phyloP scores from a whole-genome alignment of 2,329 filamentous ascomycete species.

The Xylaria sp. region DNA sequence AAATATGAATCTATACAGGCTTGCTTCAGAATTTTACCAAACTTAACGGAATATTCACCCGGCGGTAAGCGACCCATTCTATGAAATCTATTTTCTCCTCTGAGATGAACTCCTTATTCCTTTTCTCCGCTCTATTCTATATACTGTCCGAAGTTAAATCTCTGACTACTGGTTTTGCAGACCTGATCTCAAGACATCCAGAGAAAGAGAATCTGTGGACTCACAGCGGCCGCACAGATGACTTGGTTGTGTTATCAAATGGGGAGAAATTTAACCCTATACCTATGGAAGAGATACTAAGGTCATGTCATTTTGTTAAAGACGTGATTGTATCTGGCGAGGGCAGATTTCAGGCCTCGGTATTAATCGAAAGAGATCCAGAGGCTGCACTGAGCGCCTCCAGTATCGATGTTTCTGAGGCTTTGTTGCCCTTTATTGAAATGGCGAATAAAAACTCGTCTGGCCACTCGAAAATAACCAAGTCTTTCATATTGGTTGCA shows the following conservation, averaged over 20 bases:
- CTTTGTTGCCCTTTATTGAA: constrained; percentile 27
- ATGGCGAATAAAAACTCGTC: constrained; percentile 22
- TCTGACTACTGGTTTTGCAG: neutral
- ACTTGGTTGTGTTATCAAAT: constrained; percentile 30
- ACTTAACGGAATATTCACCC: constrained; percentile 38
- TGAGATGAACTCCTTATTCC: neutral
- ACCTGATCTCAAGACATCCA: constrained; percentile 58
- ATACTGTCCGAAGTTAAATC: neutral
- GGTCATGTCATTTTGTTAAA: constrained; percentile 16
- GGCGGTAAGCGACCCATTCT: constrained; percentile 14
- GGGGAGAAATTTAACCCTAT: constrained; percentile 31
- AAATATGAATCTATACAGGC: constrained; percentile 29
- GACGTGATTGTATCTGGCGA: constrained; percentile 28
- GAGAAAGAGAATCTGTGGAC: constrained; percentile 25
- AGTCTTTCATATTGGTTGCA: constrained; percentile 5
- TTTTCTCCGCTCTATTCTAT: neutral
- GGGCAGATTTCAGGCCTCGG: constrained; percentile 23
- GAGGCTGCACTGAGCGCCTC: neutral
- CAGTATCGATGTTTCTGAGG: constrained; percentile 10
- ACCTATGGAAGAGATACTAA: constrained; percentile 19
- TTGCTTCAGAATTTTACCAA: constrained; percentile 35
- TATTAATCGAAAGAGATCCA: constrained; percentile 22
- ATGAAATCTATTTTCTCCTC: neutral
- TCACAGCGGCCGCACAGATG: constrained; percentile 25
- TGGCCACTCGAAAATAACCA: constrained; percentile 21